These are phyloP conservation scores for Diversispora epigaea DNA, from an alignment of 192 early-diverging fungal genomes.

Conservation along the genomic window DNA sequence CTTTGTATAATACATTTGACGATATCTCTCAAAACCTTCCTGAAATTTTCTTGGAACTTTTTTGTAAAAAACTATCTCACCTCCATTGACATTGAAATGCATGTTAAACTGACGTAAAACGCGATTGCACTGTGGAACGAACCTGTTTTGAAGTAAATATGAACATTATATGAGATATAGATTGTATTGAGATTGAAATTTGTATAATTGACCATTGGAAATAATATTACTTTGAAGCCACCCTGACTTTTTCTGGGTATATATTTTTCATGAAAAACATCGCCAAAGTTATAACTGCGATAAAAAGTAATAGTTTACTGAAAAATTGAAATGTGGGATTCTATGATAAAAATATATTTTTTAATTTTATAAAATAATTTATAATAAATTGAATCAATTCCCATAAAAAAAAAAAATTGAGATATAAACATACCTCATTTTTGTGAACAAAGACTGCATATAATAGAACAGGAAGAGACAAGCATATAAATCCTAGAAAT, in stretches of 20 bases:
- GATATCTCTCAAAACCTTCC: conserved; percentile 47
- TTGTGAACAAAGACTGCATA: conserved; percentile 48
- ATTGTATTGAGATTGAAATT: not conserved
- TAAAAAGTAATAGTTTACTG: conserved; percentile 35
- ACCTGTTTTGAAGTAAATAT: conserved; percentile 39
- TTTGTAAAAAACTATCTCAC: conserved; percentile 49
- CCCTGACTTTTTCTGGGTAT: conserved; percentile 57
- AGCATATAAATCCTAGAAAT: conserved; percentile 8
- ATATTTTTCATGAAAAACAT: conserved; percentile 57
- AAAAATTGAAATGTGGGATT: conserved; percentile 18
- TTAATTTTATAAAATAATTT: not conserved
- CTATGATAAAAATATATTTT: not conserved
- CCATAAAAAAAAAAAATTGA: too few species aligned
- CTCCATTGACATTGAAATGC: conserved; percentile 52
- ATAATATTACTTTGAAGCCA: conserved; percentile 53
- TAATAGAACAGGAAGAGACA: conserved; percentile 42
- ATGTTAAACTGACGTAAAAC: conserved; percentile 56
- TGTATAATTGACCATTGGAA: not conserved
- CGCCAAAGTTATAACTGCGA: conserved; percentile 41
- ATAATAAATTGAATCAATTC: not conserved
- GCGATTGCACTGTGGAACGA: conserved; percentile 59
- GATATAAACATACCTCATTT: not conserved
- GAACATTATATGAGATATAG: not conserved
- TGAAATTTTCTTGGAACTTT: conserved; percentile 56
- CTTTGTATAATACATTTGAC: conserved; percentile 24